These are phyloP conservation scores for Fusarium nelsonii DNA, from an alignment of 2,329 filamentous ascomycete genomes.

Conservation along the genomic window DNA sequence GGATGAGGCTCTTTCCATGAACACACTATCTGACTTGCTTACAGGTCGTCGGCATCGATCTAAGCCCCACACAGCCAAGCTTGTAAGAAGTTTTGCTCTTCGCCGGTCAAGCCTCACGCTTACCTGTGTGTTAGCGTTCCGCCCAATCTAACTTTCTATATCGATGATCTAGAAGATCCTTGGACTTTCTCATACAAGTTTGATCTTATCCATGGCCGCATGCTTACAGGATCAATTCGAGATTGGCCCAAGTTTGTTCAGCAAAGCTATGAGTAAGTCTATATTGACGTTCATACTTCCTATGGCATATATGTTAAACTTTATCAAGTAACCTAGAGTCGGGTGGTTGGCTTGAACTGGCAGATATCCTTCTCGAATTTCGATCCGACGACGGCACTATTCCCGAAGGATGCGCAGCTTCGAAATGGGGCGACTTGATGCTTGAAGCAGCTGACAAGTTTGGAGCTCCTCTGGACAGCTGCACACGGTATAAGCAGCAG, in stretches of 20 bases:
- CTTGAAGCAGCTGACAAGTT: constrained; percentile 50
- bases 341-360: constrained; percentile 59
- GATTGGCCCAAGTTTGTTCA: constrained; percentile 54
- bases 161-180: constrained; percentile 57
- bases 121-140: constrained; percentile 53
- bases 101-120: not conserved
- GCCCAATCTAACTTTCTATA: constrained; percentile 62
- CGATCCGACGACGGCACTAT: constrained; percentile 59
- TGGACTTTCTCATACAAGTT: constrained; percentile 57
- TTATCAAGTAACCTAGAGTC: constrained; percentile 51
- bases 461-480: constrained; percentile 50
- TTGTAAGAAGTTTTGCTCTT: constrained; percentile 45
- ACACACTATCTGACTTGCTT: not conserved
- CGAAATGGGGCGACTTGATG: constrained; percentile 49
- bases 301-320: not conserved
- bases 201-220: constrained; percentile 58
- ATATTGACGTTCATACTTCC: rapidly evolving
- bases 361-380: constrained; percentile 57
- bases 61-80: constrained; percentile 57
- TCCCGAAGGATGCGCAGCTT: constrained; percentile 44
- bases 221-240: constrained; percentile 54
- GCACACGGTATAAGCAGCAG: constrained; percentile 50
- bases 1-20: rapidly evolving
- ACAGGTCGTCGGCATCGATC: constrained; percentile 56
- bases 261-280: constrained; percentile 51